A percentile compares a stretch with the other conserved stretches of the same genome.
These are phyloP conservation scores for Fistulinella staudtii DNA, from an alignment of 1,284 basidiomycete genomes.

Conservation along the genomic window DNA sequence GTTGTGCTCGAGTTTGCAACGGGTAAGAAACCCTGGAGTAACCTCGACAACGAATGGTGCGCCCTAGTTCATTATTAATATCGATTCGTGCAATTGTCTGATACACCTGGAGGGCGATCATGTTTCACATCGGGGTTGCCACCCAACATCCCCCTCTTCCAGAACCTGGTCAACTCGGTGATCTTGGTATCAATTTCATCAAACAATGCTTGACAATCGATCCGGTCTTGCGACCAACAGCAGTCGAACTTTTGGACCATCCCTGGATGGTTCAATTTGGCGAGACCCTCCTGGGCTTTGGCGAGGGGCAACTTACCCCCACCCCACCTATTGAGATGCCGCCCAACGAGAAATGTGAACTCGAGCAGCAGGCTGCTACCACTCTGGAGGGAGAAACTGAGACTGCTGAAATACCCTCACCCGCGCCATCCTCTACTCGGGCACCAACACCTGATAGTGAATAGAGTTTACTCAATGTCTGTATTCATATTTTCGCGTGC, in stretches of 20 bases:
- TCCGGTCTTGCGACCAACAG: constrained; percentile 79
- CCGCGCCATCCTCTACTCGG: constrained; percentile 34
- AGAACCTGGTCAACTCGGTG: constrained; percentile 85
- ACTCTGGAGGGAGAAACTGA: constrained; percentile 58
- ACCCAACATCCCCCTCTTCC: constrained; percentile 96
- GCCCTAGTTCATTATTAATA: constrained; percentile 23
- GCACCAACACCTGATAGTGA: constrained; percentile 29
- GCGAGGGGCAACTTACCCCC: constrained; percentile 57
- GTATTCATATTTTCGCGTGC: background rate
- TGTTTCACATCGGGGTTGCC: constrained; percentile 98
- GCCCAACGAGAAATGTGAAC: constrained; percentile 45
- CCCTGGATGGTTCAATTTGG: constrained; percentile 87
- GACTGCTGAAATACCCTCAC: constrained; percentile 42
- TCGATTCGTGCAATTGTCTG: constrained; percentile 1
- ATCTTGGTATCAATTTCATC: constrained; percentile 92
- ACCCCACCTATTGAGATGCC: constrained; percentile 47
- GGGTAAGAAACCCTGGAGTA: constrained; percentile 96
- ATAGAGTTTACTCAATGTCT: background rate
- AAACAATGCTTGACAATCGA: constrained; percentile 90
- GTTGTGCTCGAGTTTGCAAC: constrained; percentile 96
- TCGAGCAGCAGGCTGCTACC: constrained; percentile 52
- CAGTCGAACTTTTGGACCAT: constrained; percentile 83
- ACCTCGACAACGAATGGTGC: constrained; percentile 98
- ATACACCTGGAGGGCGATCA: constrained; percentile 70
- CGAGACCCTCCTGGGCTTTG: constrained; percentile 61